A percentile compares a stretch with the other conserved stretches of the same genome.
phyloP scores from a whole-genome alignment of 495 filamentous ascomycete genomes.

The Daldinia bambusicola region DNA sequence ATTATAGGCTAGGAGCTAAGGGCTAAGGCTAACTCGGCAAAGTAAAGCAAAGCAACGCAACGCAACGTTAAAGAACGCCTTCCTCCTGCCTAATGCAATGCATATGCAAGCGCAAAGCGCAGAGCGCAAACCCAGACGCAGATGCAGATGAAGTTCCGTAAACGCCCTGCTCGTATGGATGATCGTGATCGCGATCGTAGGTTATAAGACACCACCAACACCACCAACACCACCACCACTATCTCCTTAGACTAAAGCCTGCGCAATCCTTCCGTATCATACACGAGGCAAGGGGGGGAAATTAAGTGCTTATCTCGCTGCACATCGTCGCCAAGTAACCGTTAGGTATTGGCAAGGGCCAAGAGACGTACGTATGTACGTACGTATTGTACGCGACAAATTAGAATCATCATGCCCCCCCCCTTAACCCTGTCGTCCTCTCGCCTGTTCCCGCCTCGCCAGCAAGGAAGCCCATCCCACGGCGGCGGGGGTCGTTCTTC shows the following conservation, averaged over 20 bases:
- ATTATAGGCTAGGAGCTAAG: too few relatives aligned
- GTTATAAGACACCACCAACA: neutral
- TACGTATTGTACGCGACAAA: neutral
- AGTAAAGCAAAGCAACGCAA: too few relatives aligned
- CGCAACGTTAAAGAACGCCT: too few relatives aligned
- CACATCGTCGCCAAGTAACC: neutral
- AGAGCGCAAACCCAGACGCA: too few relatives aligned
- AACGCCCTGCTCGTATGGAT: neutral
- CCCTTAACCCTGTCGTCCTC: slow-evolving; percentile 1
- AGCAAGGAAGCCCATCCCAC: slow-evolving; percentile 34
- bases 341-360: neutral
- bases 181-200: neutral
- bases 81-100: too few relatives aligned
- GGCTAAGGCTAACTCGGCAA: too few relatives aligned
- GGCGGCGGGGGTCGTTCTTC: slow-evolving; percentile 16
- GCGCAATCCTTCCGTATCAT: neutral
- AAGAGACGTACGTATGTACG: neutral
- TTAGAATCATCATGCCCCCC: neutral
- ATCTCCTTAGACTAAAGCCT: too few relatives aligned
- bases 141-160: neutral
- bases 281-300: neutral
- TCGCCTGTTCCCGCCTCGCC: slow-evolving; percentile 16
- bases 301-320: neutral
- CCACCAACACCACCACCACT: too few relatives aligned
- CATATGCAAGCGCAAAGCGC: too few relatives aligned